These are phyloP conservation scores for Mallotus japonicus DNA, from an alignment of 441 rosid species.

Conservation along the genomic window DNA sequence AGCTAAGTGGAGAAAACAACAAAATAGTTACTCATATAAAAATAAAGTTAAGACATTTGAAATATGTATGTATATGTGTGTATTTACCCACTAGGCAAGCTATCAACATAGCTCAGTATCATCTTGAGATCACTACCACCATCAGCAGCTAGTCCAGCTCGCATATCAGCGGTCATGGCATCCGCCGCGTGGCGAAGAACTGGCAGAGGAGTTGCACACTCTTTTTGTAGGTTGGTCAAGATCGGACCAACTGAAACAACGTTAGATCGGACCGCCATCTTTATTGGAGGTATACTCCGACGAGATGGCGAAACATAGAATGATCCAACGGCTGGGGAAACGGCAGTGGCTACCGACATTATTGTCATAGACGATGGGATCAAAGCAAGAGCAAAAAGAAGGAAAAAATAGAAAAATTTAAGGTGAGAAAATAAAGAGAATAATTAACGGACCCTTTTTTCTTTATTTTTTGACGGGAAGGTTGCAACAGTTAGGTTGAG, in stretches of 20 bases:
- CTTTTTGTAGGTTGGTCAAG: slow-evolving; percentile 54
- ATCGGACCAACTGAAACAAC: slow-evolving; percentile 46
- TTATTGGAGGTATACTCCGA: slow-evolving; percentile 15
- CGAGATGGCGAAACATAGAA: slow-evolving; percentile 30
- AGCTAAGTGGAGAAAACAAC: no score
- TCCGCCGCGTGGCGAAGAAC: slow-evolving; percentile 66
- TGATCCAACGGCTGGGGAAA: slow-evolving; percentile 38
- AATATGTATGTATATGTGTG: background rate
- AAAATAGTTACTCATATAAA: background rate
- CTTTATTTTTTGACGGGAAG: slow-evolving; percentile 22
- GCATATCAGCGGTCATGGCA: slow-evolving; percentile 66
- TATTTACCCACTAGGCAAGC: slow-evolving; percentile 69
- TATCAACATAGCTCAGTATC: slow-evolving; percentile 76
- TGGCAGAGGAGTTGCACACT: slow-evolving; percentile 64
- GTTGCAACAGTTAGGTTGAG: slow-evolving; percentile 23
- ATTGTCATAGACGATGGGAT: slow-evolving; percentile 26
- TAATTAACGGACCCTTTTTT: background rate
- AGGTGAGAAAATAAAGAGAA: slow-evolving; percentile 24
- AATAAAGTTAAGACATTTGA: background rate
- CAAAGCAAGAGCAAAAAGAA: slow-evolving; percentile 10
- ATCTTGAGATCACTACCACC: slow-evolving; percentile 76
- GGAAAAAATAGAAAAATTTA: slow-evolving; percentile 14
- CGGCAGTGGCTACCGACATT: slow-evolving; percentile 39
- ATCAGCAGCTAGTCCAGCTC: slow-evolving; percentile 65
- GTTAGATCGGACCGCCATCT: slow-evolving; percentile 52